phyloP scores from a whole-genome alignment of 2,329 filamentous ascomycete genomes.

The Fusarium siculi region DNA sequence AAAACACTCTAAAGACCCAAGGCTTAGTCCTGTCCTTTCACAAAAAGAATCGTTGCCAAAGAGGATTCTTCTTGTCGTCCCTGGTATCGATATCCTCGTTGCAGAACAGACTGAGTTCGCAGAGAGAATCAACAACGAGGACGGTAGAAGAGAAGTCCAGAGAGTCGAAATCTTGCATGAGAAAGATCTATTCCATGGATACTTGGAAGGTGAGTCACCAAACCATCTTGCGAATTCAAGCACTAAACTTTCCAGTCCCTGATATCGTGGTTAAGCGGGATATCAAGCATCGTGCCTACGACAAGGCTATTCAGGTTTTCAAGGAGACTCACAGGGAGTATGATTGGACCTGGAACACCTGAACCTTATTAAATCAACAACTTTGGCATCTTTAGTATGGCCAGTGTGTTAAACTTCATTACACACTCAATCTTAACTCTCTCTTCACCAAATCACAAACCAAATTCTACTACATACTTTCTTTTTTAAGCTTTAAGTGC shows the following conservation, averaged over 20 bases:
- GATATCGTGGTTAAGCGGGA: constrained; percentile 28
- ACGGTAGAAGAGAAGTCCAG: background rate
- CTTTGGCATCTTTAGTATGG: background rate
- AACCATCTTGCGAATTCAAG: background rate
- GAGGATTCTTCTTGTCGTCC: constrained; percentile 53
- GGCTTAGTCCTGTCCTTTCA: constrained; percentile 52
- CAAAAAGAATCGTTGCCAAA: constrained; percentile 49
- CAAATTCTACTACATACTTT: no score
- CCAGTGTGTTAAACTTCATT: no score
- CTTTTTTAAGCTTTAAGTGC: no score
- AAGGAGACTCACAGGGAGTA: constrained; percentile 25
- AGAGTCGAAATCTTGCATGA: constrained; percentile 40
- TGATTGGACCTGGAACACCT: constrained; percentile 29
- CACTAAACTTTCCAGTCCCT: constrained; percentile 25
- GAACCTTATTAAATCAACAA: background rate
- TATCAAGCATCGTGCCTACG: constrained; percentile 25
- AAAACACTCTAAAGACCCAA: constrained; percentile 45
- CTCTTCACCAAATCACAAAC: no score
- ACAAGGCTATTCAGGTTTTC: constrained; percentile 28
- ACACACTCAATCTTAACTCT: no score
- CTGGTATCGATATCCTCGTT: constrained; percentile 54
- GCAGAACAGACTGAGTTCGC: constrained; percentile 54
- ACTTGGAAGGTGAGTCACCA: constrained; percentile 38
- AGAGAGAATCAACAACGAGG: constrained; percentile 46
- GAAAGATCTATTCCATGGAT: constrained; percentile 45